Conservation (phyloP, 768 basidiomycete species). For the Pulveroboletus ravenelii region DNA sequence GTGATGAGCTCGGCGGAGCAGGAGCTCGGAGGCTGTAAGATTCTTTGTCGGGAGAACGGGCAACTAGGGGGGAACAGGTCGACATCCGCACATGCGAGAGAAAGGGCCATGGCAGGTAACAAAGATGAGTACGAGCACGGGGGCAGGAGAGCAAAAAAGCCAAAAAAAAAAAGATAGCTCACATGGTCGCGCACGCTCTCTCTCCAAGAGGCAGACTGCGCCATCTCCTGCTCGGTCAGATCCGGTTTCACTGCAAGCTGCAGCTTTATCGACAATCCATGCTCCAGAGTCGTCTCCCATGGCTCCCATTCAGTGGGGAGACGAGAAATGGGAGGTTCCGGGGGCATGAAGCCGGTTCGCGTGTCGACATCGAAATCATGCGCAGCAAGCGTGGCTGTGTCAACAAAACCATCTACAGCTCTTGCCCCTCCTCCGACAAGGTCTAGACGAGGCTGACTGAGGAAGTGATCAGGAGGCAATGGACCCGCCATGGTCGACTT, state of each 20-base stretch:
- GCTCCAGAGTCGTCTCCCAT: slow-evolving; percentile 66
- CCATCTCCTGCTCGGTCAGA: slow-evolving; percentile 34
- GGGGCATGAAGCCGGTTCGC: slow-evolving; percentile 88
- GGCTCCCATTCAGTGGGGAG: slow-evolving; percentile 59
- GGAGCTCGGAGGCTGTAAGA: slow-evolving; percentile 46
- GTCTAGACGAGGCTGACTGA: slow-evolving; percentile 33
- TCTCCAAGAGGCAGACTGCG: slow-evolving; percentile 51
- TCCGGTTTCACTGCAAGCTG: slow-evolving; percentile 49
- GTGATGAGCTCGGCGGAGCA: slow-evolving; percentile 67
- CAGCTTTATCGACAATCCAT: slow-evolving; percentile 44
- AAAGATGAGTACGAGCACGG: neutral
- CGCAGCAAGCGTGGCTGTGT: slow-evolving; percentile 65
- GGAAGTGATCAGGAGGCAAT: slow-evolving; percentile 30
- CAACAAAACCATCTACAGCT: slow-evolving; percentile 26
- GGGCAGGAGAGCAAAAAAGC: neutral
- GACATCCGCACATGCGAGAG: neutral
- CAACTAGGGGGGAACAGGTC: slow-evolving; percentile 36
- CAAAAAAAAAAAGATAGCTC: slow-evolving; percentile 6
- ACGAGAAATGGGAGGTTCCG: slow-evolving; percentile 59
- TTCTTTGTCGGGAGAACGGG: slow-evolving; percentile 44
- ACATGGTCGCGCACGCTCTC: slow-evolving; percentile 44
- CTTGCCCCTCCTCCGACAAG: slow-evolving; percentile 12
- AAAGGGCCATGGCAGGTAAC: too few species aligned
- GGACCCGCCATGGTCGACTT: slow-evolving; percentile 7
- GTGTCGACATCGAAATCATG: slow-evolving; percentile 93